Base-by-base conservation (phyloP, 768 basidiomycete species). In the Serendipita sp. region DNA sequence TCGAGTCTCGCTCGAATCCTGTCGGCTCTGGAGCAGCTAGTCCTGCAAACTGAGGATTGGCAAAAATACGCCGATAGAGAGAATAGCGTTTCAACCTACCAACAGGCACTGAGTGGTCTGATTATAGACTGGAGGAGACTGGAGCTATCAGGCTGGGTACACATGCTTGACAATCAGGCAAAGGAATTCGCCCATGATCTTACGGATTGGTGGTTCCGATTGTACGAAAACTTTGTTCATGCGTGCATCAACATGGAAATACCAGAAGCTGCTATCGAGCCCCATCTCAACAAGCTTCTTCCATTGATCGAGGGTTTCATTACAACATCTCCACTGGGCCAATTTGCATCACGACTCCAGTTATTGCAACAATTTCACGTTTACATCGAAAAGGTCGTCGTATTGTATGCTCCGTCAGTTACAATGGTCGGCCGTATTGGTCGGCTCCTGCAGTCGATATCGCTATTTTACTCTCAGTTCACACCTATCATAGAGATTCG, bases 61-160 rank as follows among this genome's bases (percentile, higher is more conserved):
- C 92, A 99, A 72, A 84, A 85, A 69, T 98, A 89, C 71, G 87
- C 95, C n/a, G 93, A 92, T 74, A 79, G 84, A n/a, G 85, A 88
- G 47, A 97, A 92, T 70, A 85, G 85, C 46, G 79, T 99, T 68
- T 83, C 81, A 70, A 63, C 72, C 0, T 77, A 88, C 69, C 92
- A 84, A 66, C 81, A 83, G 30, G 78, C 78, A 2, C 72, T 96
- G 28, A 86, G 82, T 10, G 74, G 73, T 30, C 78, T 93, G 54
- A 88, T 98, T 53, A 84, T 99, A 56, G 81, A 83, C 8, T 98
- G 96, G 96, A 80, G 96, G 64, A 81, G 91, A 35, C 76, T 94
- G 64, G 96, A 99, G 71, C 76, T 99, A 10, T 79, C 86, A 3
- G 90, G 86, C 64, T 99, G 96, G 96, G 80, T 86, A 67, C 77